Evolutionary conservation across 495 filamentous ascomycete genomes (phyloP).

Genomic region (Jackrogersella minutella): DNA sequence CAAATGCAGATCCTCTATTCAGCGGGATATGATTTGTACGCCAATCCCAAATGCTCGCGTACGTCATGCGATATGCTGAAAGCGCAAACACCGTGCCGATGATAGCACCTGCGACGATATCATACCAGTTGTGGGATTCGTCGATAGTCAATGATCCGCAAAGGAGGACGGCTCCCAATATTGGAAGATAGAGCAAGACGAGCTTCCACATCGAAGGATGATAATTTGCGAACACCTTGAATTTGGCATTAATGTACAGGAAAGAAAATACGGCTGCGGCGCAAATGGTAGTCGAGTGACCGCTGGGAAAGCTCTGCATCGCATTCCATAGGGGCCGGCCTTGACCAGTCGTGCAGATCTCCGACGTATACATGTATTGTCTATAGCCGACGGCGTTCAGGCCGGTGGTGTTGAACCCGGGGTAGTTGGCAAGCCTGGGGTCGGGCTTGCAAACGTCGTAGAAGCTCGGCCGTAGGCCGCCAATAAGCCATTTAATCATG

Average conservation of each 20-base stretch:
- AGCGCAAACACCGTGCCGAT: constrained; percentile 55
- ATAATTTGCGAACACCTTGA: constrained; percentile 64
- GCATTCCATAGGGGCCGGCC: constrained; percentile 47
- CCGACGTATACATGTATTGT: constrained; percentile 58
- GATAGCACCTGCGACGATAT: constrained; percentile 53
- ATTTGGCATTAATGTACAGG: constrained; percentile 65
- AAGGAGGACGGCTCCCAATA: constrained; percentile 59
- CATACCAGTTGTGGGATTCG: constrained; percentile 58
- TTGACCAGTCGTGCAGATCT: constrained; percentile 58
- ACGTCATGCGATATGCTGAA: constrained; percentile 51
- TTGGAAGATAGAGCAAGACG: constrained; percentile 54
- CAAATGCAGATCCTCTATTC: constrained; percentile 35
- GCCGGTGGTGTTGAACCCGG: constrained; percentile 11
- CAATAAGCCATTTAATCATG: constrained; percentile 61
- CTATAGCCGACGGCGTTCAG: constrained; percentile 54
- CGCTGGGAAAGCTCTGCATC: constrained; percentile 62
- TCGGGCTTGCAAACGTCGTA: constrained; percentile 59
- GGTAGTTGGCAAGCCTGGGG: constrained; percentile 38
- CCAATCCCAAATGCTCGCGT: constrained; percentile 54
- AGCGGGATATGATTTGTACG: constrained; percentile 55
- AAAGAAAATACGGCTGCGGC: constrained; percentile 60
- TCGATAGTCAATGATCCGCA: constrained; percentile 61
- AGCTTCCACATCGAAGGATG: constrained; percentile 65
- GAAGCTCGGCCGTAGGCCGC: constrained; percentile 62
- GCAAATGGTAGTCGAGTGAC: constrained; percentile 62